Base-by-base conservation (phyloP, 2,329 filamentous ascomycete genomes). In the Fusarium aywerte region DNA sequence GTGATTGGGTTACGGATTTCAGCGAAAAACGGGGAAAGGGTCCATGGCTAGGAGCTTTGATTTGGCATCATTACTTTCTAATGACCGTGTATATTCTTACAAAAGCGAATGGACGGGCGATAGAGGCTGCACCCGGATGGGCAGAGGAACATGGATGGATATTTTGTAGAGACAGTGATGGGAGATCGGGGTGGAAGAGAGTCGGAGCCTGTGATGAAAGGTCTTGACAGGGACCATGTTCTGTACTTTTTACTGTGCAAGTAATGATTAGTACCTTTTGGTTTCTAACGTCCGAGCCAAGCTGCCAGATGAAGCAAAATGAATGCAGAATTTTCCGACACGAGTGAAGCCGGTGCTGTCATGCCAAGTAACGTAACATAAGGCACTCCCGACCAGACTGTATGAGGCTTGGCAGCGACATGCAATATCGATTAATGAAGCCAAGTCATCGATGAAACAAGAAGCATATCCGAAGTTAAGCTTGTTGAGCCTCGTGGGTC, bases 21-120 rank as follows among this genome's bases (percentile, higher is more conserved):
- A 72, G 72, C 68, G 62, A 70, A 73, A 67, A 72, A 61, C 53
- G 62, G 63, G 56, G 61, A 44, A 70, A 70, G 57, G 70, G 68
- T 58, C 66, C 62, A 68, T 67, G 70, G 68, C 68, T 73, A 66
- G 71, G 67, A 68, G 71, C 71, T 70, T 70, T 64, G 70, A 47
- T 73, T 74, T 74, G 71, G 70, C 67, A 73, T 74, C 66, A 67
- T 73, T 74, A 68, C 58, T 73, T 70, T 67, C 58, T 73, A 73
- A 74, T 73, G 68, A 63, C 65, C 71, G 65, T 74, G 72, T 74
- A 73, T 65, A 74, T 74, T 73, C 71, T 68, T 58, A 68, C 63
- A 70, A 69, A 74, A 73, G 71, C 66, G 59, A 70, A 66, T 38
- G 64, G 69, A 51, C 27, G 29, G 65, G 58, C 50, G 65, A 67